phyloP scores from a whole-genome alignment of 2,329 filamentous ascomycete genomes.

The Thielaviopsis punctulata region DNA sequence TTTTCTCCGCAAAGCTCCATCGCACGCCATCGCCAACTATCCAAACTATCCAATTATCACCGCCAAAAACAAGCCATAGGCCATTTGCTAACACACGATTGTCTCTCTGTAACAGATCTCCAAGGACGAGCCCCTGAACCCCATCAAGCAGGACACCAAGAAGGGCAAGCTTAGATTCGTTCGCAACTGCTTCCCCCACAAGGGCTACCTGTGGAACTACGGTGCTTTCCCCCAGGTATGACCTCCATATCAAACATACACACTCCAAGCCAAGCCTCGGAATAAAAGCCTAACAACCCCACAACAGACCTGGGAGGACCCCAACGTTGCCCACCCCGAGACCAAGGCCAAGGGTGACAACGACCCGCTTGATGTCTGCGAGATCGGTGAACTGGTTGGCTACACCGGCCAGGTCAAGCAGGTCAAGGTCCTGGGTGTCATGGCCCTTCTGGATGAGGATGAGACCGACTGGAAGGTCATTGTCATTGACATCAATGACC shows the following conservation, averaged over 20 bases:
- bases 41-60: not conserved
- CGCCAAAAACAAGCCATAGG: not conserved
- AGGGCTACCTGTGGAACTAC: conserved; percentile 99
- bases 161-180: conserved; percentile 99
- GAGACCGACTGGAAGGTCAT: conserved; percentile 99
- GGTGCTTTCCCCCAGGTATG: conserved; percentile 93
- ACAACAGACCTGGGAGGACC: conserved; percentile 91
- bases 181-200: conserved; percentile 99
- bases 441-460: conserved; percentile 97
- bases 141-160: conserved; percentile 99
- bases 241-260: not conserved
- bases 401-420: conserved; percentile 97
- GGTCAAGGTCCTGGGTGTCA: conserved; percentile 98
- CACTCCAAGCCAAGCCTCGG: not conserved
- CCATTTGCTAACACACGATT: not conserved
- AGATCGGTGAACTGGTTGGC: conserved; percentile 95
- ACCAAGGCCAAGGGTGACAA: conserved; percentile 99
- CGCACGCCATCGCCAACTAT: conserved; percentile 2
- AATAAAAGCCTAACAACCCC: not conserved
- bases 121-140: conserved; percentile 96
- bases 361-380: conserved; percentile 97
- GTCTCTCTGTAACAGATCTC: conserved; percentile 49
- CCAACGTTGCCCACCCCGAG: conserved; percentile 87
- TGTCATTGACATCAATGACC: conserved; percentile 96
- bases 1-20: not conserved